Evolutionary conservation across 805 yeast genomes (phyloP).

Genomic region (Saturnispora serradocipensis): DNA sequence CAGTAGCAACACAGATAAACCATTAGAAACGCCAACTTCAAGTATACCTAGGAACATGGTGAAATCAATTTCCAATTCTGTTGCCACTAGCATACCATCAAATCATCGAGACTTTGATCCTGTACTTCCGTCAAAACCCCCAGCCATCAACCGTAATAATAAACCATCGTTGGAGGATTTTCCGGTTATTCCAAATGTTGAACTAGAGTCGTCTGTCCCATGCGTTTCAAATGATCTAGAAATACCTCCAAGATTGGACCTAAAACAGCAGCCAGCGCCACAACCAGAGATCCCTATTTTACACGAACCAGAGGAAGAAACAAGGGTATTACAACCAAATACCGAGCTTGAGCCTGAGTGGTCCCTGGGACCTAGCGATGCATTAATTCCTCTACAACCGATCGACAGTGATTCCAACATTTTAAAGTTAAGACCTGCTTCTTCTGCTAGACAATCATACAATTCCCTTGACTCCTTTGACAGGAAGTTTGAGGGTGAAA

Average conservation of each 20-base stretch:
- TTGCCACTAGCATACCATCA: background rate
- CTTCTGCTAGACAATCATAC: background rate
- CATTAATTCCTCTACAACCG: background rate
- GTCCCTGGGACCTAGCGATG: background rate
- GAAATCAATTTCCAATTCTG: background rate
- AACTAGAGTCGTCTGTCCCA: background rate
- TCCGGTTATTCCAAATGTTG: background rate
- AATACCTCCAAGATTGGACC: background rate
- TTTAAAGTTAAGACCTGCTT: background rate
- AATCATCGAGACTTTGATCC: background rate
- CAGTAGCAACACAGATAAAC: background rate
- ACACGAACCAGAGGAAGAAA: background rate
- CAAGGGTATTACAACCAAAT: background rate
- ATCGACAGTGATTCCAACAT: background rate
- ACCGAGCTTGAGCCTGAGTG: background rate
- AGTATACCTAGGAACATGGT: conserved; percentile 8
- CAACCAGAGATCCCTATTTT: background rate
- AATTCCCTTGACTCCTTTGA: conserved; percentile 13
- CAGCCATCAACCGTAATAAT: background rate
- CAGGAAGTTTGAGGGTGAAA: conserved; percentile 7
- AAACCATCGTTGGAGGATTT: background rate
- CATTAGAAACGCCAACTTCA: background rate
- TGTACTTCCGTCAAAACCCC: background rate
- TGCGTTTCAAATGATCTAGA: background rate
- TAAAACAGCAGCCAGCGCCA: background rate